Evolutionary conservation across 2,329 filamentous ascomycete species (phyloP).

Genomic region (Fusarium musae): DNA sequence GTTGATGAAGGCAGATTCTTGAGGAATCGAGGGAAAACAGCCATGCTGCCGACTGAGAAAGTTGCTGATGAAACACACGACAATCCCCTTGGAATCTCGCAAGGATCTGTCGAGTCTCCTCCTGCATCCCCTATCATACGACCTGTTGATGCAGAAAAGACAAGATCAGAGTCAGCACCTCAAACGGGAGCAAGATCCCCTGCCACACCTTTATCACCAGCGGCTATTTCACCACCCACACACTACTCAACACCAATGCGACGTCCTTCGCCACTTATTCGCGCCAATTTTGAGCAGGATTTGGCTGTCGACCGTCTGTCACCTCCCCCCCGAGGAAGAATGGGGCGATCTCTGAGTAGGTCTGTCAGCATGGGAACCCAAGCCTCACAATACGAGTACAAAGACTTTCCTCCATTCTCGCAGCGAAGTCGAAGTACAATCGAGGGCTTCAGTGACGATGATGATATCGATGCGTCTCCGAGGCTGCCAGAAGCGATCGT

Average conservation of each 20-base stretch:
- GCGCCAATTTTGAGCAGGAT: slow-evolving; percentile 52
- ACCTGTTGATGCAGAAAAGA: slow-evolving; percentile 42
- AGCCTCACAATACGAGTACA: slow-evolving; percentile 46
- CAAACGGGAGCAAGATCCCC: slow-evolving; percentile 24
- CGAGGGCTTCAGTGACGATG: slow-evolving; percentile 40
- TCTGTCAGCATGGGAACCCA: slow-evolving; percentile 51
- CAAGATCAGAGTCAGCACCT: slow-evolving; percentile 46
- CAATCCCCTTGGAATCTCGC: slow-evolving; percentile 50
- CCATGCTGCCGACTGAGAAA: slow-evolving; percentile 27
- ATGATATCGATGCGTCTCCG: slow-evolving; percentile 47
- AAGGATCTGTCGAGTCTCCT: slow-evolving; percentile 36
- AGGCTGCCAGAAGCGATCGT: slow-evolving; percentile 49
- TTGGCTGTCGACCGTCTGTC: slow-evolving; percentile 53
- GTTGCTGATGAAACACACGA: slow-evolving; percentile 29
- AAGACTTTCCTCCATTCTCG: slow-evolving; percentile 52
- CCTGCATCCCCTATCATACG: slow-evolving; percentile 49
- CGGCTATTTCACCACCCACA: slow-evolving; percentile 44
- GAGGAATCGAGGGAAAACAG: slow-evolving; percentile 43
- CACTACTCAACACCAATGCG: slow-evolving; percentile 46
- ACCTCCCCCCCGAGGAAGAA: slow-evolving; percentile 47
- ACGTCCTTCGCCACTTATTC: slow-evolving; percentile 49
- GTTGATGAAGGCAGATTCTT: slow-evolving; percentile 48
- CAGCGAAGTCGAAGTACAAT: slow-evolving; percentile 49
- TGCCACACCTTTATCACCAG: slow-evolving; percentile 41
- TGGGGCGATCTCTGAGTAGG: slow-evolving; percentile 48